These are phyloP conservation scores for Encephalitozoon intestinalis DNA, from an alignment of 371 early-diverging fungal genomes.

Conservation along the genomic window DNA sequence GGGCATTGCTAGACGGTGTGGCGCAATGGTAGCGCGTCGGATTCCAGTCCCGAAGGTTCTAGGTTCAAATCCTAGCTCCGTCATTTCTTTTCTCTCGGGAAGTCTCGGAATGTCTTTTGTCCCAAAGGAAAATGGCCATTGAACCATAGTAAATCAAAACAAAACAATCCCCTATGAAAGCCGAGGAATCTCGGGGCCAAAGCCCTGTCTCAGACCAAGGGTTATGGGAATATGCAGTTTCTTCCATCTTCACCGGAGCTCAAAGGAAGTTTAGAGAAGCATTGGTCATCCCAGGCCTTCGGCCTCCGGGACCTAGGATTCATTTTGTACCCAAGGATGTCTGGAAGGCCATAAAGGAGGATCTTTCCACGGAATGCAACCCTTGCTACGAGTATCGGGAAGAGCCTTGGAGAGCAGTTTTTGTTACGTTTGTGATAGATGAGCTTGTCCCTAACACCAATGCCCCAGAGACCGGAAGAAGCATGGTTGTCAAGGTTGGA, in stretches of 20 bases:
- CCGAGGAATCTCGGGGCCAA: background rate
- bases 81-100: conserved; percentile 15
- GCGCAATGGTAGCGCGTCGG: conserved; percentile 60
- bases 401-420: background rate
- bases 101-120: background rate
- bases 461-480: background rate
- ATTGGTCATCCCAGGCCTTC: background rate
- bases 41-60: conserved; percentile 56
- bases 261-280: background rate
- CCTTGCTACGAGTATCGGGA: no score
- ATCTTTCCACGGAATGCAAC: background rate
- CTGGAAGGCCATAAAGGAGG: background rate
- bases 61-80: conserved; percentile 53
- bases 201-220: background rate
- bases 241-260: background rate
- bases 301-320: background rate
- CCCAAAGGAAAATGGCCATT: background rate
- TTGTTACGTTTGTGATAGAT: background rate
- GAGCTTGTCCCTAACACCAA: background rate
- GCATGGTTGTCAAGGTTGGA: background rate
- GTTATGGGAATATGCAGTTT: background rate
- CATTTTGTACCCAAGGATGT: background rate
- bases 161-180: background rate
- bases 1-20: conserved; percentile 24
- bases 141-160: background rate